Conservation (phyloP, 805 yeast species). For the Trichomonascus vanleenenianus region DNA sequence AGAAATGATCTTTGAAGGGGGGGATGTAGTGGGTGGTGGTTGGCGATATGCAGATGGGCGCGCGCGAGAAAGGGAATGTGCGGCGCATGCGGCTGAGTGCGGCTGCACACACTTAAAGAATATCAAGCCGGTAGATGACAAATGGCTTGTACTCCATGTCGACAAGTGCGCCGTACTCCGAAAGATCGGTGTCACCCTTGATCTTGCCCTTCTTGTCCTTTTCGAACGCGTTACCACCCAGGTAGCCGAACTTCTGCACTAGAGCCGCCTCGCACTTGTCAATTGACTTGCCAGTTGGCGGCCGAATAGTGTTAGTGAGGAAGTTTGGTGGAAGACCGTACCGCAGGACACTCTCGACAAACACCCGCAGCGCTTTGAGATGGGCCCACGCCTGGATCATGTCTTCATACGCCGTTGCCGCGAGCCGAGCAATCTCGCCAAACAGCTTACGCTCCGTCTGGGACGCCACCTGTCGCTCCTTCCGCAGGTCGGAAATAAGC, state of each 20-base stretch:
- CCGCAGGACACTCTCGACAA: slow-evolving; percentile 88
- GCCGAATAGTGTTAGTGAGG: slow-evolving; percentile 38
- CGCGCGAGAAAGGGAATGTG: not conserved
- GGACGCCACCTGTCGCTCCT: slow-evolving; percentile 70
- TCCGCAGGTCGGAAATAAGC: slow-evolving; percentile 57
- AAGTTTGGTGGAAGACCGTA: slow-evolving; percentile 96
- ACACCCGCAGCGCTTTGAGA: slow-evolving; percentile 75
- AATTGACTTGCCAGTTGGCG: slow-evolving; percentile 14
- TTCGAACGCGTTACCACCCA: slow-evolving; percentile 84
- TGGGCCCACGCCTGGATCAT: slow-evolving; percentile 84
- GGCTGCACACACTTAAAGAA: slow-evolving; percentile 15
- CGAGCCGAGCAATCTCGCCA: slow-evolving; percentile 72
- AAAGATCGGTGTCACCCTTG: slow-evolving; percentile 49
- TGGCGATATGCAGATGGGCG: not conserved
- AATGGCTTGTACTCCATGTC: slow-evolving; percentile 96
- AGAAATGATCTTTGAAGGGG: no score
- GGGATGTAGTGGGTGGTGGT: not conserved
- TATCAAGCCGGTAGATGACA: slow-evolving; percentile 62
- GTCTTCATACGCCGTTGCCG: slow-evolving; percentile 86
- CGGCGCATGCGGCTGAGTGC: not conserved
- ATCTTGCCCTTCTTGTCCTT: slow-evolving; percentile 60
- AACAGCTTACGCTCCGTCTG: slow-evolving; percentile 61
- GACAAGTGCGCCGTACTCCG: slow-evolving; percentile 85
- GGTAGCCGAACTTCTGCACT: slow-evolving; percentile 69
- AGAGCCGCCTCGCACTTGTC: slow-evolving; percentile 62